phyloP scores from a whole-genome alignment of 345 rosid species.

The Eucalyptus pumila region DNA sequence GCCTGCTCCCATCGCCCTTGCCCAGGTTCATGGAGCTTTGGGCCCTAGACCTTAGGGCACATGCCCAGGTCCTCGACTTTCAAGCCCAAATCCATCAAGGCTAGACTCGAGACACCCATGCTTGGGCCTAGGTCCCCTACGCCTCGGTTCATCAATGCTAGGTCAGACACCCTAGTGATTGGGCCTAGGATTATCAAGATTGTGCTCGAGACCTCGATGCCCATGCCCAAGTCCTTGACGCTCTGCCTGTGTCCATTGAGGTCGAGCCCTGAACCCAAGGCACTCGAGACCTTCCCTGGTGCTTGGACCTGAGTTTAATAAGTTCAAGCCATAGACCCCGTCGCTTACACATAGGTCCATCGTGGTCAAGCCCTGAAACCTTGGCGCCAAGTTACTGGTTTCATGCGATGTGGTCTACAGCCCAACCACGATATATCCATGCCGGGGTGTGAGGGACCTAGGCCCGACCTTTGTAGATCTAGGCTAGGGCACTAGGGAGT shows the following conservation, averaged over 20 bases:
- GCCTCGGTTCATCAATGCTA: neutral
- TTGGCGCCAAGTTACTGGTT: neutral
- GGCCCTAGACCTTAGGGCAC: neutral
- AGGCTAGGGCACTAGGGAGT: neutral
- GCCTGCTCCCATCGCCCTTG: accelerated
- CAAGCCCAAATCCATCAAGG: neutral
- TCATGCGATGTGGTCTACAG: too few species aligned
- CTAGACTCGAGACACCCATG: neutral
- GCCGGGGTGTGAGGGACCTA: accelerated
- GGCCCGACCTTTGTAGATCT: neutral
- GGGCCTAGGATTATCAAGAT: neutral
- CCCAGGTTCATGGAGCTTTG: neutral
- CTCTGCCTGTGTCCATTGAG: neutral
- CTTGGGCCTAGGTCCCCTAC: neutral
- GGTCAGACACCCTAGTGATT: neutral
- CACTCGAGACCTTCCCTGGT: accelerated
- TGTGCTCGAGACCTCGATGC: neutral
- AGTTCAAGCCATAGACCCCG: too few species aligned
- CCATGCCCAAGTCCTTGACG: neutral
- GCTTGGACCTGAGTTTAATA: neutral
- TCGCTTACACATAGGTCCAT: too few species aligned
- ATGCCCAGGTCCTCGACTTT: neutral
- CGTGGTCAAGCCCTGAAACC: neutral
- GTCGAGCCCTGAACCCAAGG: accelerated
- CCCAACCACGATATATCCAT: too few species aligned